Percentiles rank a stretch among this genome's conserved stretches.
Conservation (phyloP, 108 stramenopile genomes). For the Nannochloropsis salina region DNA sequence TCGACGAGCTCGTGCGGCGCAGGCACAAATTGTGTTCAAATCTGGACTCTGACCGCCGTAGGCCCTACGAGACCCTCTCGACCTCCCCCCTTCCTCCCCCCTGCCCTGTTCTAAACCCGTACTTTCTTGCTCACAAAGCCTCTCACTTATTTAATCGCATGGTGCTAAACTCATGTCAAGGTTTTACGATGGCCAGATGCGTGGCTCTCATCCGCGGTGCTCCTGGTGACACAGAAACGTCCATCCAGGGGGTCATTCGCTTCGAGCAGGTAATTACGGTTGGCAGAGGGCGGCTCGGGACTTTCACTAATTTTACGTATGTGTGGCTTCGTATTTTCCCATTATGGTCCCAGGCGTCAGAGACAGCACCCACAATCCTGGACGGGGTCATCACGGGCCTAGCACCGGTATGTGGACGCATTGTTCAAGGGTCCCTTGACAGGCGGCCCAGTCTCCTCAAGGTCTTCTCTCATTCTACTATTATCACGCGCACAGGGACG, state of each 20-base stretch:
- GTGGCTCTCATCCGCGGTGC: background rate
- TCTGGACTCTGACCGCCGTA: too few species aligned
- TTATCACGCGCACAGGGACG: constrained; percentile 56
- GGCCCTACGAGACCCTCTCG: too few species aligned
- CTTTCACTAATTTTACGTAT: constrained; percentile 47
- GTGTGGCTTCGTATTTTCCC: too few species aligned
- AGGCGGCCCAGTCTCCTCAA: background rate
- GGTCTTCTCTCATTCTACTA: background rate
- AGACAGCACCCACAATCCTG: constrained; percentile 63
- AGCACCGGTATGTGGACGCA: constrained; percentile 50
- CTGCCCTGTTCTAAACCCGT: too few species aligned
- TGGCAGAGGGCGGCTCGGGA: background rate
- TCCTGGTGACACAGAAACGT: background rate
- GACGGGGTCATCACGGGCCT: constrained; percentile 64
- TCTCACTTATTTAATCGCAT: too few species aligned
- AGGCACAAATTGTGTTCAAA: too few species aligned
- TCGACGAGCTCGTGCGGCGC: too few species aligned
- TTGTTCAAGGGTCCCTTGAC: too few species aligned
- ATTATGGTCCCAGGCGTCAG: constrained; percentile 55
- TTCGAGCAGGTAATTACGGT: background rate
- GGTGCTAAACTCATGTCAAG: too few species aligned
- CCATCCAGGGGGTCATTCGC: background rate
- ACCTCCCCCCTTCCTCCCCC: too few species aligned
- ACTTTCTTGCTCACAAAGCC: too few species aligned
- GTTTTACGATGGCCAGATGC: background rate